Percentiles rank a stretch among this genome's conserved stretches.
Evolutionary conservation across 805 yeast species (phyloP).

Genomic region (Ogataea nakhonphanomensis): DNA sequence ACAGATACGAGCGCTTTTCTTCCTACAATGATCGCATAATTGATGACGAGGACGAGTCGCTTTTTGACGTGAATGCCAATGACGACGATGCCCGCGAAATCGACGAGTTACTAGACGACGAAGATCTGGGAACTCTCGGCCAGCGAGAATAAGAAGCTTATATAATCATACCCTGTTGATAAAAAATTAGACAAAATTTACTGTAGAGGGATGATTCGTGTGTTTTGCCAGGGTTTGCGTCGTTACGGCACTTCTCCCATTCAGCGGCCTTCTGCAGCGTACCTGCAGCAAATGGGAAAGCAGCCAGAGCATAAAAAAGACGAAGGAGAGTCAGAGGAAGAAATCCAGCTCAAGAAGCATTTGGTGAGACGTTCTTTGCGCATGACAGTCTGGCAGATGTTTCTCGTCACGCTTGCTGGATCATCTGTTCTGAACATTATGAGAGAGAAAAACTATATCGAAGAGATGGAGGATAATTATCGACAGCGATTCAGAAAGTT

Average conservation of each 20-base stretch:
- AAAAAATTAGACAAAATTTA: background rate
- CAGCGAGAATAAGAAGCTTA: constrained; percentile 2
- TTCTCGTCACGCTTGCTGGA: constrained; percentile 28
- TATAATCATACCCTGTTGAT: background rate
- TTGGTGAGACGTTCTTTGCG: constrained; percentile 29
- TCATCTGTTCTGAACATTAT: constrained; percentile 48
- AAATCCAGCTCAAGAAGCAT: constrained; percentile 20
- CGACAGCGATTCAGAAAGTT: constrained; percentile 38
- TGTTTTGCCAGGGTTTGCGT: background rate
- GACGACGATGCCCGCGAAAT: constrained; percentile 51
- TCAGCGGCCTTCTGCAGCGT: constrained; percentile 23
- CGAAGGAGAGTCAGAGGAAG: constrained; percentile 17
- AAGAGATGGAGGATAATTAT: constrained; percentile 39
- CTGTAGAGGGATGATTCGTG: constrained; percentile 3
- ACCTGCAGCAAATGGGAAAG: constrained; percentile 25
- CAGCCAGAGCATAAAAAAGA: constrained; percentile 25
- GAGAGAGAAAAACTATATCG: constrained; percentile 42
- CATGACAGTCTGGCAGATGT: constrained; percentile 33
- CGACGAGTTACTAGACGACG: constrained; percentile 38
- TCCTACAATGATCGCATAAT: constrained; percentile 31
- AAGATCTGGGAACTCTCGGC: constrained; percentile 25
- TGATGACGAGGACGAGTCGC: constrained; percentile 32
- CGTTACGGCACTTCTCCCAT: constrained; percentile 7
- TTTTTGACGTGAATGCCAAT: constrained; percentile 32
- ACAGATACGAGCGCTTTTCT: constrained; percentile 20